These are phyloP conservation scores for Boletus sp. DNA, from an alignment of 1,284 basidiomycete genomes.

Conservation along the genomic window DNA sequence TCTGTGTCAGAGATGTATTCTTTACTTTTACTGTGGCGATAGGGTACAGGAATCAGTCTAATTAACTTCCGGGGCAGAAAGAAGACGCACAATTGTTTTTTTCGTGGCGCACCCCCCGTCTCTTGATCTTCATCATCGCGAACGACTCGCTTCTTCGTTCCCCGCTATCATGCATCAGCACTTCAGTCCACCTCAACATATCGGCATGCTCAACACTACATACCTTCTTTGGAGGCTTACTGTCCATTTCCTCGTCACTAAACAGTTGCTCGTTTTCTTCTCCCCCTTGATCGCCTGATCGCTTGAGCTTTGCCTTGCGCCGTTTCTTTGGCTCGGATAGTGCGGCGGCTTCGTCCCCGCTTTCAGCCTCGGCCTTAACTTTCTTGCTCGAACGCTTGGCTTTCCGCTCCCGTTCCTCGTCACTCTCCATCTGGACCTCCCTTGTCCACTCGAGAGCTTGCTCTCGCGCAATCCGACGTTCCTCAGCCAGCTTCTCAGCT, in stretches of 20 bases:
- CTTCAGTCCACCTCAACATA: not conserved
- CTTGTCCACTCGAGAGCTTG: conserved; percentile 78
- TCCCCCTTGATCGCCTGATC: conserved; percentile 44
- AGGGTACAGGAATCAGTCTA: not conserved
- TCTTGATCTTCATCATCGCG: conserved; percentile 79
- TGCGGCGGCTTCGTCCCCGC: conserved; percentile 55
- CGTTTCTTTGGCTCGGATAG: conserved; percentile 50
- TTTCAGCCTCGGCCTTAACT: conserved; percentile 56
- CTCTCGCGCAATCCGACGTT: conserved; percentile 75
- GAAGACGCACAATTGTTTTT: conserved; percentile 72
- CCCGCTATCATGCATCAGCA: conserved; percentile 40
- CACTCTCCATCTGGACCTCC: conserved; percentile 68
- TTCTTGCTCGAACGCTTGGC: conserved; percentile 59
- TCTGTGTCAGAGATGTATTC: conserved; percentile 79
- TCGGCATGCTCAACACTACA: conserved; percentile 11
- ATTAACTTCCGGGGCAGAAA: not conserved
- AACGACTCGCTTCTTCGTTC: conserved; percentile 70
- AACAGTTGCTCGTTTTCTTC: conserved; percentile 62
- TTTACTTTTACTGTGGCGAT: conserved; percentile 67
- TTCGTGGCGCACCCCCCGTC: conserved; percentile 51
- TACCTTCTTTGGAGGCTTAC: conserved; percentile 71
- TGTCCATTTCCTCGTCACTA: conserved; percentile 68
- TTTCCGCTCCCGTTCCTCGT: conserved; percentile 74
- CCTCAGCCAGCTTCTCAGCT: conserved; percentile 73
- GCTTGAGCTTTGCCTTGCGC: conserved; percentile 53